A percentile compares a stretch with the other conserved stretches of the same genome.
These are phyloP conservation scores for Warburgia ugandensis DNA, from an alignment of 164 flowering plant species.

Conservation along the genomic window DNA sequence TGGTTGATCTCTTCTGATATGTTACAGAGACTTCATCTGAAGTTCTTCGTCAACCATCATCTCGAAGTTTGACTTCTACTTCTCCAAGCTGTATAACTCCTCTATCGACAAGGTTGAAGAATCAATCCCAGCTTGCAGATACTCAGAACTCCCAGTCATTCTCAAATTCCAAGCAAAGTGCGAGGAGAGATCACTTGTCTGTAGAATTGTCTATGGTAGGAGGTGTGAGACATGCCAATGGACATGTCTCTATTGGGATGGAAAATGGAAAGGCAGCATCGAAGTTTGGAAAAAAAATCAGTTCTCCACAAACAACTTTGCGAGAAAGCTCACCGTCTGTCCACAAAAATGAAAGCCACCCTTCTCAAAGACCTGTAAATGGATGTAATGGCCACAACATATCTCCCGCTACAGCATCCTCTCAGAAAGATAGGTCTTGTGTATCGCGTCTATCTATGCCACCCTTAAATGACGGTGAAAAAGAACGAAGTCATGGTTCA, in stretches of 20 bases:
- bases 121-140: not conserved
- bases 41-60: slow-evolving; percentile 3
- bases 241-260: slow-evolving; percentile 9
- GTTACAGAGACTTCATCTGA: slow-evolving; percentile 8
- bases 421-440: slow-evolving; percentile 4
- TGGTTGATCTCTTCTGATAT: not conserved
- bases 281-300: slow-evolving; percentile 17
- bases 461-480: slow-evolving; percentile 12
- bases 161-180: not conserved
- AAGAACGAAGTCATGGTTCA: slow-evolving; percentile 11
- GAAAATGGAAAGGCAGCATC: slow-evolving; percentile 5
- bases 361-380: slow-evolving; percentile 10
- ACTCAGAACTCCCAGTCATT: not conserved
- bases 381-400: slow-evolving; percentile 12
- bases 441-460: not conserved
- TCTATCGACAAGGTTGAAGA: not conserved
- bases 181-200: too few relatives aligned
- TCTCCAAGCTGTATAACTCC: slow-evolving; percentile 1
- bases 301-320: slow-evolving; percentile 18
- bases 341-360: slow-evolving; percentile 10
- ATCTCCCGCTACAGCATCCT: slow-evolving; percentile 6
- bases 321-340: slow-evolving; percentile 14
- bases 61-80: not conserved
- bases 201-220: not conserved
- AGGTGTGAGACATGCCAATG: slow-evolving; percentile 13